These are phyloP conservation scores for Xanthoconium separans DNA, from an alignment of 1,284 basidiomycete genomes.

Conservation along the genomic window DNA sequence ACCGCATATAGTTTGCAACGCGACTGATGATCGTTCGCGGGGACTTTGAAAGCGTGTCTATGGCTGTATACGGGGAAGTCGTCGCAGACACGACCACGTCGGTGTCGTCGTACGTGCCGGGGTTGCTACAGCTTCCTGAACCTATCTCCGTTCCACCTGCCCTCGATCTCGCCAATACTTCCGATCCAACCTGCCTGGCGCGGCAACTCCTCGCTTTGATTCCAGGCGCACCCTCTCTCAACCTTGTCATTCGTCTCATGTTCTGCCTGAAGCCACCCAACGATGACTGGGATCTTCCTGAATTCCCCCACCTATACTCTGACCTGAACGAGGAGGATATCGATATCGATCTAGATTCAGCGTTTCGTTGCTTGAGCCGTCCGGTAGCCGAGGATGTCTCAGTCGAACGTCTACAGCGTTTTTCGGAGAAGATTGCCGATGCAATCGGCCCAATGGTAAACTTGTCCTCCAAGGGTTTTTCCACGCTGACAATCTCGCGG, in stretches of 20 bases:
- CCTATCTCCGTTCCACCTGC: conserved; percentile 27
- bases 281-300: conserved; percentile 73
- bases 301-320: conserved; percentile 68
- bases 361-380: conserved; percentile 48
- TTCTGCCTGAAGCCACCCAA: conserved; percentile 72
- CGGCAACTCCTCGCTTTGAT: conserved; percentile 58
- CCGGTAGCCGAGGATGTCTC: conserved; percentile 58
- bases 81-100: conserved; percentile 15
- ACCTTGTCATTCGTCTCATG: conserved; percentile 64
- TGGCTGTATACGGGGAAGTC: conserved; percentile 31
- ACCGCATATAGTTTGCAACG: conserved; percentile 56
- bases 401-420: conserved; percentile 45
- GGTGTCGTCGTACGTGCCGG: conserved; percentile 18
- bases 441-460: conserved; percentile 53
- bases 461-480: background rate
- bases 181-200: conserved; percentile 61
- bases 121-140: conserved; percentile 15
- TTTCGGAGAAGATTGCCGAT: conserved; percentile 53
- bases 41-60: conserved; percentile 63
- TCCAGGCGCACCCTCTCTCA: conserved; percentile 57
- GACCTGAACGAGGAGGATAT: conserved; percentile 47
- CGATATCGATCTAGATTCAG: conserved; percentile 53
- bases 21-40: conserved; percentile 79
- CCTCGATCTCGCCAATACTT: conserved; percentile 59
- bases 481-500: conserved; percentile 5